These are phyloP conservation scores for Aethionema arabicum DNA, from an alignment of 345 rosid genomes.

Conservation along the genomic window DNA sequence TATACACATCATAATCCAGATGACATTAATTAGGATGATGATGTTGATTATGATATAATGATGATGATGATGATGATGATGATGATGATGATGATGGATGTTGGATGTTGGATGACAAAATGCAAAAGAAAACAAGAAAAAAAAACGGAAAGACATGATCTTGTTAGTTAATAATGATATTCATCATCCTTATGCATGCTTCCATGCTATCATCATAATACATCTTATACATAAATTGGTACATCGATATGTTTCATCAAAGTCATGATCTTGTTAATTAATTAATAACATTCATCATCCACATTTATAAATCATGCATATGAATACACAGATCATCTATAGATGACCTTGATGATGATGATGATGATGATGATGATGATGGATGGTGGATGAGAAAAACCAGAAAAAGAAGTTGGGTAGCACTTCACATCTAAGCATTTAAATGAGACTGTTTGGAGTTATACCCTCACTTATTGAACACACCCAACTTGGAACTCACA, in stretches of 20 bases:
- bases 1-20: too few relatives aligned
- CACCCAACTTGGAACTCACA: constrained; percentile 40
- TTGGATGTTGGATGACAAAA: too few relatives aligned
- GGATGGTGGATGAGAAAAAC: constrained; percentile 4
- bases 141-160: too few relatives aligned
- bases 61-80: too few relatives aligned
- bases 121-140: too few relatives aligned
- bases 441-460: constrained; percentile 37
- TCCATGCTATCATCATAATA: constrained; percentile 18
- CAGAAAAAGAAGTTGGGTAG: constrained; percentile 34
- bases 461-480: constrained; percentile 25
- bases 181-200: constrained; percentile 7
- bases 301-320: not conserved
- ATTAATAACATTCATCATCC: not conserved
- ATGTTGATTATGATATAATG: too few relatives aligned
- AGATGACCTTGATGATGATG: constrained; percentile 23
- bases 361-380: constrained; percentile 22
- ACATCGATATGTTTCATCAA: not conserved
- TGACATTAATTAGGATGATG: too few relatives aligned
- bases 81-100: too few relatives aligned
- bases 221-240: not conserved
- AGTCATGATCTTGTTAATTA: not conserved
- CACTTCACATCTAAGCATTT: constrained; percentile 41
- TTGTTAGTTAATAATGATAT: too few relatives aligned
- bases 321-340: constrained; percentile 3